Conservation (phyloP, 768 basidiomycete species). For the Rhodotorula graminis region DNA sequence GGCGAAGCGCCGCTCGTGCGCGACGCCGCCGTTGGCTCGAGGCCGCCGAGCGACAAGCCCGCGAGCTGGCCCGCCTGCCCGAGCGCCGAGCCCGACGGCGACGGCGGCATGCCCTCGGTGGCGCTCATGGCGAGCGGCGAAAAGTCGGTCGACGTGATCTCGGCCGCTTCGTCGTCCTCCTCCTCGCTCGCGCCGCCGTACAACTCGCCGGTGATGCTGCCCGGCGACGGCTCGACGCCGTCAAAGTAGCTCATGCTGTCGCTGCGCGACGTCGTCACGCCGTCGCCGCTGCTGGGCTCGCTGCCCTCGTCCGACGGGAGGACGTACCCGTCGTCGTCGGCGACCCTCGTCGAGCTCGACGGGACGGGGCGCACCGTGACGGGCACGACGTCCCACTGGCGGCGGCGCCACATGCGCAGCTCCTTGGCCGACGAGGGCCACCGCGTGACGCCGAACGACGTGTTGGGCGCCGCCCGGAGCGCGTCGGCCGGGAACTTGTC, state of each 20-base stretch:
- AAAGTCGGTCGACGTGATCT: background rate
- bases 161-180: background rate
- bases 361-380: constrained; percentile 18
- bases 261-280: background rate
- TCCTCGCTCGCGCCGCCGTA: background rate
- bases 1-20: too few relatives aligned
- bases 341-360: background rate
- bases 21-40: too few relatives aligned
- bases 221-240: too few relatives aligned
- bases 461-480: background rate
- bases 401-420: constrained; percentile 29
- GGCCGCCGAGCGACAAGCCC: too few relatives aligned
- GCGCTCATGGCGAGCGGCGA: background rate
- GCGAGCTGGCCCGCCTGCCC: too few relatives aligned
- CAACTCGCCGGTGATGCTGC: background rate
- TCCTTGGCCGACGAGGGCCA: constrained; percentile 10
- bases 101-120: background rate
- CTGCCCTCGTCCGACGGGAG: background rate
- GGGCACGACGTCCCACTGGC: constrained; percentile 33
- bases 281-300: background rate
- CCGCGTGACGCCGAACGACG: background rate
- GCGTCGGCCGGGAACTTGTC: constrained; percentile 26
- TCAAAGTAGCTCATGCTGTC: background rate
- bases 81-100: too few relatives aligned
- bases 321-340: background rate